phyloP scores from a whole-genome alignment of 1,139 yeast genomes.

The Debaryomyces nepalensis region DNA sequence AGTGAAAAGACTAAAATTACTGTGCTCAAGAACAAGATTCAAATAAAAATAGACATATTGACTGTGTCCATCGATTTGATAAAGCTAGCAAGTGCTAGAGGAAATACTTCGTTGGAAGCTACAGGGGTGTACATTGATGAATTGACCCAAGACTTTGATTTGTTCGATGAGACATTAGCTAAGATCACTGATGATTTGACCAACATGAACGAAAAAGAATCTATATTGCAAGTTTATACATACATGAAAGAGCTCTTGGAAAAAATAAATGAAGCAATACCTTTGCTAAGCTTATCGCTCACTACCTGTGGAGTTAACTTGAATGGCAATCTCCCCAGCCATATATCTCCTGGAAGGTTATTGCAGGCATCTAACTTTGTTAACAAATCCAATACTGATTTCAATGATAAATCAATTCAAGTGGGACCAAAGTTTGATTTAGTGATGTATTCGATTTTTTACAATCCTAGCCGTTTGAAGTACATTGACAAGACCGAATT shows the following conservation, averaged over 20 bases:
- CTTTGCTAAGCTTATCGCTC: slow-evolving; percentile 67
- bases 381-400: slow-evolving; percentile 30
- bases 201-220: slow-evolving; percentile 40
- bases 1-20: slow-evolving; percentile 54
- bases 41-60: slow-evolving; percentile 64
- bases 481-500: slow-evolving; percentile 35
- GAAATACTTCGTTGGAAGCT: slow-evolving; percentile 65
- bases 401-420: slow-evolving; percentile 22
- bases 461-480: slow-evolving; percentile 56
- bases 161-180: slow-evolving; percentile 58
- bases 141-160: slow-evolving; percentile 61
- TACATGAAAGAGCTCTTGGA: slow-evolving; percentile 53
- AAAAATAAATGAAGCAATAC: slow-evolving; percentile 71
- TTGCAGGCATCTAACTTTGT: slow-evolving; percentile 65
- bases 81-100: slow-evolving; percentile 70
- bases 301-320: slow-evolving; percentile 73
- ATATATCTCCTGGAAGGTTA: slow-evolving; percentile 67
- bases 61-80: slow-evolving; percentile 74
- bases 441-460: slow-evolving; percentile 67
- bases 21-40: slow-evolving; percentile 49
- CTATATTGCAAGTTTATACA: slow-evolving; percentile 52
- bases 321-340: slow-evolving; percentile 53
- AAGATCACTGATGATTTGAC: slow-evolving; percentile 29
- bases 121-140: slow-evolving; percentile 61
- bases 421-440: slow-evolving; percentile 69